Evolutionary conservation across 2,329 filamentous ascomycete species (phyloP), one percentile per base, ranked within the genome.

Genomic region (Geoglossum cookeanum): DNA sequence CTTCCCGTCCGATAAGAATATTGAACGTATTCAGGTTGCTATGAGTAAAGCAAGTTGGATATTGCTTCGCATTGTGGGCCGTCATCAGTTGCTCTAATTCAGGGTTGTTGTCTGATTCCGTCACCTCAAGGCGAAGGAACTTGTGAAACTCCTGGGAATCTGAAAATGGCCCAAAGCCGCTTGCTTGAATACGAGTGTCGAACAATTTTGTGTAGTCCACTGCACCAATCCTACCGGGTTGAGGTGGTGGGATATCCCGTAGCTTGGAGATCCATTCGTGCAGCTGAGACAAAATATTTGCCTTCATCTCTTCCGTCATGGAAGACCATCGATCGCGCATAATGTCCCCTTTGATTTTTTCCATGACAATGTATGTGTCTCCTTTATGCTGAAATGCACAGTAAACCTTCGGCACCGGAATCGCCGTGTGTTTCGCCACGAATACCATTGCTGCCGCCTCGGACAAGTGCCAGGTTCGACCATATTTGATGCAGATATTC

Each of bases 41-140:
- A 63, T 77, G 74, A 13, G 73, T 74, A 61, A 78, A 74, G 5
- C 71, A 68, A 1, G 70, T 68, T 15, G 60, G 55, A n/a, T 63
- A 63, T 65, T 66, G 70, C 9, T 63, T 62, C 1, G 64, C 60
- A 58, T 73, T 67, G 54, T 74, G 72, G 57, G 61, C 63, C 3
- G 49, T 60, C 0, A 66, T 63, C 65, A 73, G 70, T 3, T 67
- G 61, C 57, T 68, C 62, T 29, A 70, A 58, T 0, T 65, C 64
- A 9, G 63, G 64, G 0, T 68, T 64, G 4, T 65, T 51, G 1
- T 63, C 60, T 17, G 64, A 61, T 3, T 60, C 62, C 42, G 61
- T 42, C 3, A 69, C n/a, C 1, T 63, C 63, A 1, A 65, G 57
- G 29, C 64, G 60, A 4, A 70, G 63, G 49, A 62, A 65, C 17